These are phyloP conservation scores for Phanerochaete carnosa DNA, from an alignment of 768 basidiomycete genomes.

Conservation along the genomic window DNA sequence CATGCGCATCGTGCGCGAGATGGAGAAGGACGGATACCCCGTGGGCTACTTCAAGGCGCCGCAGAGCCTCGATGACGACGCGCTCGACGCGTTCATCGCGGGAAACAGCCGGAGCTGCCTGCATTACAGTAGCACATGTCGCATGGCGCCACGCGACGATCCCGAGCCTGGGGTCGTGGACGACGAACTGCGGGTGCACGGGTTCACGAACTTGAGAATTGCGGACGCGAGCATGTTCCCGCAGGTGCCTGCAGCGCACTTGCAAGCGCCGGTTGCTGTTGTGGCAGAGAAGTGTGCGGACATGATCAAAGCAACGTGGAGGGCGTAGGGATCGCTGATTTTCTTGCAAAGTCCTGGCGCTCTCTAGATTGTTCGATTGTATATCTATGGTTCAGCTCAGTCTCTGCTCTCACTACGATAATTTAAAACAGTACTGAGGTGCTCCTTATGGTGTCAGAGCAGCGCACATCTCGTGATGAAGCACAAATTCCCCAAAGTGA, in stretches of 20 bases:
- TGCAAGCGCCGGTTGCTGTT: constrained; percentile 30
- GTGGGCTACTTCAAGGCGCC: neutral
- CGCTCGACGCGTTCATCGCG: constrained; percentile 14
- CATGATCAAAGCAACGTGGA: constrained; percentile 17
- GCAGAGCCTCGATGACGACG: neutral
- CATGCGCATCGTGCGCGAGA: neutral
- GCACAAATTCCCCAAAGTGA: too few species aligned
- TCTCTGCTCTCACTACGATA: too few species aligned
- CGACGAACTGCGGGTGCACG: constrained; percentile 39
- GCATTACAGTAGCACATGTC: constrained; percentile 31
- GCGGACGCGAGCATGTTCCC: constrained; percentile 23
- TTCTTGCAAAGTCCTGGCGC: too few species aligned
- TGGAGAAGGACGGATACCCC: neutral
- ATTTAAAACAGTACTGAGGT: too few species aligned
- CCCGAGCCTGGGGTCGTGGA: constrained; percentile 39
- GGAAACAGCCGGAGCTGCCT: constrained; percentile 1
- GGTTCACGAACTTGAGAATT: constrained; percentile 38
- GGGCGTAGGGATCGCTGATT: too few species aligned
- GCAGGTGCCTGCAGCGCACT: constrained; percentile 28
- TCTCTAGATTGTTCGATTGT: too few species aligned
- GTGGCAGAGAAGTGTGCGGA: constrained; percentile 39
- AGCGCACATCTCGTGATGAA: too few species aligned
- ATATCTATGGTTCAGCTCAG: too few species aligned
- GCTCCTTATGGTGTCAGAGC: too few species aligned
- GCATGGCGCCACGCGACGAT: constrained; percentile 27